Evolutionary conservation across 768 basidiomycete species (phyloP).

Genomic region (Paxillus involutus): DNA sequence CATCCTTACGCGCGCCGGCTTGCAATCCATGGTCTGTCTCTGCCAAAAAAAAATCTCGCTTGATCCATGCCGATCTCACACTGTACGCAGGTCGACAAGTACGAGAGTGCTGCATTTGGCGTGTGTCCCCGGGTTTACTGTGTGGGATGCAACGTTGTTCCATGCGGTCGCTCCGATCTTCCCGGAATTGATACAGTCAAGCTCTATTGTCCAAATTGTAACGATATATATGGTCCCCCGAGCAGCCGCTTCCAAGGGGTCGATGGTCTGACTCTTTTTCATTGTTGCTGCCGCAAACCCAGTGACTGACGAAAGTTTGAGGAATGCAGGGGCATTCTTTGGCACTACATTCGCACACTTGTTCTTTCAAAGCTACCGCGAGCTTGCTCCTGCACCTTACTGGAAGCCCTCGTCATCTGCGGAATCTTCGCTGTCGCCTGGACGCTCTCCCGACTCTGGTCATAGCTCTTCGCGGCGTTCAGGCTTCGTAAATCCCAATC

Average conservation of each 20-base stretch:
- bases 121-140: conserved; percentile 96
- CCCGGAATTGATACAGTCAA: conserved; percentile 98
- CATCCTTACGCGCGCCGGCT: conserved; percentile 91
- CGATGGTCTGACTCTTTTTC: conserved; percentile 60
- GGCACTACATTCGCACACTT: conserved; percentile 98
- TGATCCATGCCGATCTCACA: conserved; percentile 18
- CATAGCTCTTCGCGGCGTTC: conserved; percentile 47
- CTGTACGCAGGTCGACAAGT: conserved; percentile 81
- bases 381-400: conserved; percentile 92
- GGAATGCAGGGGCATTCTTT: conserved; percentile 87
- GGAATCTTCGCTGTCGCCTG: conserved; percentile 51
- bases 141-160: conserved; percentile 83
- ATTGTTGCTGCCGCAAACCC: conserved; percentile 4
- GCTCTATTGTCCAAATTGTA: conserved; percentile 96
- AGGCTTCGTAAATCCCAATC: conserved; percentile 85
- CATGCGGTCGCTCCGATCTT: conserved; percentile 93
- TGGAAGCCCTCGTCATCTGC: conserved; percentile 70
- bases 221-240: conserved; percentile 94
- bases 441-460: conserved; percentile 52
- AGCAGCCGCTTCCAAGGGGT: conserved; percentile 95
- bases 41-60: conserved; percentile 5
- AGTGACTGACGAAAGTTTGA: conserved; percentile 15
- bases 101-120: conserved; percentile 88
- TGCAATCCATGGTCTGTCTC: conserved; percentile 84
- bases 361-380: conserved; percentile 97